Conservation (phyloP, 129 eudicot genomes). For the Pittosporum tobira region DNA sequence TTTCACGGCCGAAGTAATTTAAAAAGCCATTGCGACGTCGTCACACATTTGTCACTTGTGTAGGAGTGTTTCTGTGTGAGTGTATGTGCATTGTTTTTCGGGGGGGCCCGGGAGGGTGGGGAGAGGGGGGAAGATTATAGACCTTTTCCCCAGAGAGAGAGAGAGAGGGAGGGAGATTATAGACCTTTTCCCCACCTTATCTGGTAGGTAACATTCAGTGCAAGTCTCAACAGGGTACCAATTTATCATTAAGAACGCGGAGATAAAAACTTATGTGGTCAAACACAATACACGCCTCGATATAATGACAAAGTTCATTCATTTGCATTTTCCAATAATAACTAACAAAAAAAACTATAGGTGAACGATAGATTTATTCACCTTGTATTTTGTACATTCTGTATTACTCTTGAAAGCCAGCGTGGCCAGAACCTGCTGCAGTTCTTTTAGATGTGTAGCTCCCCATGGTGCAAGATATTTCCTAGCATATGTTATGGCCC, state of each 20-base stretch:
- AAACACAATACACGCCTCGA: background rate
- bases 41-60: background rate
- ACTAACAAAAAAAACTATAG: background rate
- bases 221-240: no score
- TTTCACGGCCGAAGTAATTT: background rate
- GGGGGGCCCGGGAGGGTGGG: no score
- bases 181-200: no score
- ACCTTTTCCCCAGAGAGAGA: no score
- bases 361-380: conserved; percentile 9
- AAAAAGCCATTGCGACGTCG: background rate
- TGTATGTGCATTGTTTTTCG: no score
- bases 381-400: conserved; percentile 89
- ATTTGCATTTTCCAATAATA: background rate
- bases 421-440: conserved; percentile 90
- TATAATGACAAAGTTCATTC: background rate
- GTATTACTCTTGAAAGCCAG: conserved; percentile 87
- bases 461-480: conserved; percentile 94
- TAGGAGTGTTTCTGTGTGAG: background rate
- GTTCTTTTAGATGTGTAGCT: conserved; percentile 77
- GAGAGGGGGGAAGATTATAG: no score
- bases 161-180: no score
- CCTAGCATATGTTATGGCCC: conserved; percentile 80
- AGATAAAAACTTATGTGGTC: background rate
- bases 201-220: no score
- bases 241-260: no score